Conservation (phyloP, 768 basidiomycete genomes). For the Boletus reticulatus region DNA sequence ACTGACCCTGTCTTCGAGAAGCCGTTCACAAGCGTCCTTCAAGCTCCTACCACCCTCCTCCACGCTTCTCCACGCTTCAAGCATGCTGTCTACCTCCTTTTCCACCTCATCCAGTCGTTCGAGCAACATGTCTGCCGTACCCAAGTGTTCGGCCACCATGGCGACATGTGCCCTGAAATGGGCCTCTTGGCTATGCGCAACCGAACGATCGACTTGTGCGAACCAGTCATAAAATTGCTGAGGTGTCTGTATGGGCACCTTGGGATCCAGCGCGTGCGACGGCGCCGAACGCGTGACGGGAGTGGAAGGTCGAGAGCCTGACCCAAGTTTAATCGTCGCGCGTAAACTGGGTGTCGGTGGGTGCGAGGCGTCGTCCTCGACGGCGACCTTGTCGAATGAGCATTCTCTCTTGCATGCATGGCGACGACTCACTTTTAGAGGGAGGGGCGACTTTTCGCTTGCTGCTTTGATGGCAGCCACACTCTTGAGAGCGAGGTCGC, state of each 20-base stretch:
- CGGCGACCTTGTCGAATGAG: slow-evolving; percentile 42
- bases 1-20: slow-evolving; percentile 86
- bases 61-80: slow-evolving; percentile 81
- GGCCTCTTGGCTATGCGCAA: slow-evolving; percentile 91
- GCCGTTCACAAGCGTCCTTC: slow-evolving; percentile 86
- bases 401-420: slow-evolving; percentile 7
- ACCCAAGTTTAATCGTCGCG: slow-evolving; percentile 36
- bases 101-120: slow-evolving; percentile 73
- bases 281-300: slow-evolving; percentile 25
- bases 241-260: slow-evolving; percentile 78
- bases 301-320: slow-evolving; percentile 48
- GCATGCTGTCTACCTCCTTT: slow-evolving; percentile 72
- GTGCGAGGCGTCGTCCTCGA: slow-evolving; percentile 35
- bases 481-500: slow-evolving; percentile 65
- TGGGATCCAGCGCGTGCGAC: slow-evolving; percentile 65
- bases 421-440: slow-evolving; percentile 61
- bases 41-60: slow-evolving; percentile 91
- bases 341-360: slow-evolving; percentile 38
- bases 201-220: slow-evolving; percentile 81
- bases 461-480: slow-evolving; percentile 61
- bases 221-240: slow-evolving; percentile 99
- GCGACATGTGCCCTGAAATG: slow-evolving; percentile 86
- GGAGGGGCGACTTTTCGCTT: slow-evolving; percentile 60
- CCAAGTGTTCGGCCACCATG: slow-evolving; percentile 71
- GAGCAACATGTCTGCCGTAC: slow-evolving; percentile 74